Base-by-base conservation (phyloP, 257 asterid species). In the Petunia secreta region DNA sequence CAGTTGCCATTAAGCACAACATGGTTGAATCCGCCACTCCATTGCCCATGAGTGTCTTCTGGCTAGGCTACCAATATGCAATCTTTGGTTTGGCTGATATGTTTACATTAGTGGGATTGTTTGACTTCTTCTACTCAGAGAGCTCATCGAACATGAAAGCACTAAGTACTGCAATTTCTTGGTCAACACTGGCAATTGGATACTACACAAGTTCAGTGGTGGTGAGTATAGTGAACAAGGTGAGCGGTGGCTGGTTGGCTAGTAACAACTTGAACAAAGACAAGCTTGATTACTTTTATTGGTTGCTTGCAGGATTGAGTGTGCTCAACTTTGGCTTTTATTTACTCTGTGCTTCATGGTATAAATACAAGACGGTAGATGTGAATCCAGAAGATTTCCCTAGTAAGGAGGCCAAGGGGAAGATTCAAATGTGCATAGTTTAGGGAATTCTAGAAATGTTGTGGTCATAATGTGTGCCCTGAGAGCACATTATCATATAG, bases 101-200 rank as follows among this genome's bases (percentile, higher is more conserved):
- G 90, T 92, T 93, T 37, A 91, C 97, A 5, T 52, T 93, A 39
- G 93, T 88, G 43, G 94, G 94, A 68, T 63, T 91, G 63, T 75
- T 91, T 52, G 97, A 92, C 15, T 92, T 93, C 84, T 93, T 91
- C 89, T 91, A 93, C 5, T 87, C 88, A 0, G 94, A 92, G 88
- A 93, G 92, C 84, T 91, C 96, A 3, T 65, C 79, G 0, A 89
- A 92, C 53, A 91, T 89, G 96, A 92, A 93, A 83, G 92, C 98
- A 0, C 71, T 90, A 2, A 79, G 97, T 79, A 89, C 92, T 1
- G 90, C 96, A 13, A 88, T 93, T 66, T 85, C 92, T 1, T 91
- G 97, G 97, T 89, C 92, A 77, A 90, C 96, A 41, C 54, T 89
- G 50, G 94, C 92, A 1, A 87, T 93, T 59, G 96, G 97, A 2